Evolutionary conservation across 306 rosid species (phyloP), one percentile per base, ranked within the genome.

Genomic region (Corylus avellana): DNA sequence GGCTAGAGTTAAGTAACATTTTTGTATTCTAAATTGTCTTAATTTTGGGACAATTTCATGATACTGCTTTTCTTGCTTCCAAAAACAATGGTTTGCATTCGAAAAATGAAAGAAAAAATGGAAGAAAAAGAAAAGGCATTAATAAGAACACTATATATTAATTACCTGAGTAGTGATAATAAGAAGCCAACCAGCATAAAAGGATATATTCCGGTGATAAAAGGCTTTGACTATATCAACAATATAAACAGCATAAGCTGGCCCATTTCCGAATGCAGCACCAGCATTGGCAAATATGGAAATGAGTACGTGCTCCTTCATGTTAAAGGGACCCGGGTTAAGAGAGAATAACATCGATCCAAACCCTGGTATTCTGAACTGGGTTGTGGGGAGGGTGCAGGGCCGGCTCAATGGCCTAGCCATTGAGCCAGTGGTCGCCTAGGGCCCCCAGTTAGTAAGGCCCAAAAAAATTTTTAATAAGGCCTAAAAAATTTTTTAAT

Each of bases 271-370:
- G 37, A 91, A 93, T 0, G 89, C 89, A 42, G 90, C 81, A 0
- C 97, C 95, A 0, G 95, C 98, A 51, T 91, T 93, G 0, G 98
- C 97, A 51, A 91, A 93, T 7, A 93, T 93, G 10, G 95, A 81
- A 7, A 93, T 89, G 1, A 93, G 83, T 11, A 91, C 97, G 77
- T 93, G 97, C 75, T 93, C 98, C 81, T 90, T 93, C 86, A 84
- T 86, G 87, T 93, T 93, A 66, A 91, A 91, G 32, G 92, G 95
- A 0, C 95, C 90, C 37, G 91, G 89, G 80, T 92, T 92, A 0
- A 92, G 12, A 0, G 94, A 88, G 39, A 89, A 63, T 27, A 0
- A 0, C 5, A 57, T 80, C 0, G 85, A 73, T 51, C 92, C 90
- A 69, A 85, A 37, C 42, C 92, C 85, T 47, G 86, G 88, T 49